phyloP scores from a whole-genome alignment of 345 rosid species.

The Populus pruinosa region DNA sequence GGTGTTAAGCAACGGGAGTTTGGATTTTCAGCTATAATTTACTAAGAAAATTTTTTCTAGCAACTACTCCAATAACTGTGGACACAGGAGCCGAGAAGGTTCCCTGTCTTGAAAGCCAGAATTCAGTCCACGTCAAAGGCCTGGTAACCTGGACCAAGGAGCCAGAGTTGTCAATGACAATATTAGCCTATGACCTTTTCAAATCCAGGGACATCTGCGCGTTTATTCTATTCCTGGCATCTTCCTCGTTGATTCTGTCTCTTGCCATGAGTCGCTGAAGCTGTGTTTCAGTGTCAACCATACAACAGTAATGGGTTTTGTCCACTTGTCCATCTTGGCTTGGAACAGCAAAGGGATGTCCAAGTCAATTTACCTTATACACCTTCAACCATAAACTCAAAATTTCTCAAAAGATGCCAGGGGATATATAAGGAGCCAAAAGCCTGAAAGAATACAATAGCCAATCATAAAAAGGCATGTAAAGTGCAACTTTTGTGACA shows the following conservation, averaged over 20 bases:
- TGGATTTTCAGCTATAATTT: background rate
- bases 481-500: background rate
- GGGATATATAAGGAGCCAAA: constrained; percentile 78
- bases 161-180: constrained; percentile 78
- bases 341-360: constrained; percentile 84
- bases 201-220: constrained; percentile 80
- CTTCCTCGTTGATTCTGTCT: constrained; percentile 57
- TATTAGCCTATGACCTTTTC: constrained; percentile 64
- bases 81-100: constrained; percentile 49
- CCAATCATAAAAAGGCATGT: background rate
- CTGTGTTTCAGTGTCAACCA: constrained; percentile 71
- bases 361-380: constrained; percentile 59
- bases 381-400: constrained; percentile 73
- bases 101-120: constrained; percentile 81
- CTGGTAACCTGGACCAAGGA: constrained; percentile 48
- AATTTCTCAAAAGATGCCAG: constrained; percentile 60
- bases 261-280: constrained; percentile 71
- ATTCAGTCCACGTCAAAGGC: constrained; percentile 80
- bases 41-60: constrained; percentile 30
- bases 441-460: constrained; percentile 39
- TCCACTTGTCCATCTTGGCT: constrained; percentile 81
- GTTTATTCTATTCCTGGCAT: constrained; percentile 68
- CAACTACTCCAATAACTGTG: constrained; percentile 41
- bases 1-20: background rate
- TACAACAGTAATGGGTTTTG: constrained; percentile 70